Base-by-base conservation (phyloP, 2,329 filamentous ascomycete species). In the Neonectria faginata region DNA sequence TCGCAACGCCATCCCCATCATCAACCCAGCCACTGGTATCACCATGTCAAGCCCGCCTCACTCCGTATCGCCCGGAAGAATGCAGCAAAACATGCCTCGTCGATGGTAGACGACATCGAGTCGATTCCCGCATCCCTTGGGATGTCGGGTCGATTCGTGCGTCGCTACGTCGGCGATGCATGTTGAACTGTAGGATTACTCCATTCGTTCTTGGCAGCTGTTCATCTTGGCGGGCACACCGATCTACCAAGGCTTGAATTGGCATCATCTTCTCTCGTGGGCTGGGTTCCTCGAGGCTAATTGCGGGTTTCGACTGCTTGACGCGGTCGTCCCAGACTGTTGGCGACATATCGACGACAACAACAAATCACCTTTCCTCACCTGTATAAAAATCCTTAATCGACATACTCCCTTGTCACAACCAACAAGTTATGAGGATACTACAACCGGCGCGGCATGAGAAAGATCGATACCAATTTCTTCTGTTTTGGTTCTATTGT, bases 1-100 rank as follows among this genome's bases (percentile, higher is more conserved):
- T 63, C 93, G 94, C 80, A 98, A 97, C 80, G 93, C 96, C 76
- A 98, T 98, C 72, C 95, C 95, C 64, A 99, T 99, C 79, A 93
- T 98, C 81, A 97, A 99, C 85, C 96, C 96, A 59, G 92, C 88
- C 72, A 97, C 95, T 62, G 94, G 96, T 76, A 89, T 94, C 79
- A 88, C 89, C 76, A 91, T 97, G 84, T 90, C 93, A 61, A 97
- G 93, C 83, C 95, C 95, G 71, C 93, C 95, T 27, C 91, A 91
- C 45, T 90, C 88, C 65, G 86, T 89, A 48, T 90, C 88, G 48
- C 88, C 88, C 67, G 83, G 83, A 76, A 84, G 87, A 77, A 85
- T 90, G 83, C 86, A 87, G 76, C 85, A 87, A 74, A 73, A 79
- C 58, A 80, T 87, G 68, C 79, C 79, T 62, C 81, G 84, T 67